Evolutionary conservation across 1,284 basidiomycete genomes (phyloP).

Genomic region (Lentinula novae-zelandiae): DNA sequence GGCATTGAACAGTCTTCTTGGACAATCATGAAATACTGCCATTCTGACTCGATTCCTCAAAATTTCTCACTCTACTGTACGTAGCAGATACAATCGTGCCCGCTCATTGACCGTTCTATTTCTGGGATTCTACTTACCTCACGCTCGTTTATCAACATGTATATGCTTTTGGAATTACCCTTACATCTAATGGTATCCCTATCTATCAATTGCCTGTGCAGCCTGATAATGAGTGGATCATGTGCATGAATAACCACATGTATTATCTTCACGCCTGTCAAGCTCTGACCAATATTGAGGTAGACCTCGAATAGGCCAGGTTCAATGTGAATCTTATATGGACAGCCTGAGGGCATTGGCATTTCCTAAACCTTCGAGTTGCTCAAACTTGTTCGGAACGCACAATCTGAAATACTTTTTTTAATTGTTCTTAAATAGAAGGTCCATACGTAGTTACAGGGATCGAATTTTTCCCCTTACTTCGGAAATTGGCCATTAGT

Average conservation of each 20-base stretch:
- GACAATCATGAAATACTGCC: slow-evolving; percentile 17
- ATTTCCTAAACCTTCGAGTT: too few relatives aligned
- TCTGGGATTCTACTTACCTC: background rate
- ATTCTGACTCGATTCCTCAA: background rate
- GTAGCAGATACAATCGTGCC: background rate
- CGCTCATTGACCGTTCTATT: background rate
- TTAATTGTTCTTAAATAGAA: too few relatives aligned
- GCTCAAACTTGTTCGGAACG: too few relatives aligned
- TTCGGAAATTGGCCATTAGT: slow-evolving; percentile 32
- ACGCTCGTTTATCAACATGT: background rate
- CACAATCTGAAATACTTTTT: too few relatives aligned
- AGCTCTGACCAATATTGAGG: too few relatives aligned
- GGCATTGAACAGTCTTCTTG: slow-evolving; percentile 70
- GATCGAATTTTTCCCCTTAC: background rate
- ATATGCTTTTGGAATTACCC: background rate
- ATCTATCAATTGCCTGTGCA: background rate
- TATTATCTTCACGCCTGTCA: too few relatives aligned
- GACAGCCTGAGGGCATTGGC: too few relatives aligned
- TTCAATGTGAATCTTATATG: too few relatives aligned
- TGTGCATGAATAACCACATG: too few relatives aligned
- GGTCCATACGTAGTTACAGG: too few relatives aligned
- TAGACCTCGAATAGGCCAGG: too few relatives aligned
- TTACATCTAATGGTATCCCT: slow-evolving; percentile 2
- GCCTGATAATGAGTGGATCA: too few relatives aligned
- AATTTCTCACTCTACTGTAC: background rate